These are phyloP conservation scores for Nicotiana attenuata DNA, from an alignment of 257 asterid species.

Conservation along the genomic window DNA sequence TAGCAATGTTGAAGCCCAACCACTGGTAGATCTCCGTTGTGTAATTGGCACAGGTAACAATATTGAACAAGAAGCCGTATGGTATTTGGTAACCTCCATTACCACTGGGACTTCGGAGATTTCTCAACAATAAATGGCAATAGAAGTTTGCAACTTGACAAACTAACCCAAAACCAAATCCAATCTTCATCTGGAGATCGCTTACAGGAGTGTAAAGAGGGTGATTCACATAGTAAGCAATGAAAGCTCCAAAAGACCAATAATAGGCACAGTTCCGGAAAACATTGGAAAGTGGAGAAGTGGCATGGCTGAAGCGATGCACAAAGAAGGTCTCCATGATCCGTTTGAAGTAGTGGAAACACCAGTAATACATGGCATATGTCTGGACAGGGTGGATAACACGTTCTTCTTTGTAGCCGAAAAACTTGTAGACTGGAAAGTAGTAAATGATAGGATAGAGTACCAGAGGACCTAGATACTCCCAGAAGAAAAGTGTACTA, in stretches of 20 bases:
- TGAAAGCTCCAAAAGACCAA: slow-evolving; percentile 87
- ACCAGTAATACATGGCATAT: slow-evolving; percentile 90
- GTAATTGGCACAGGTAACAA: slow-evolving; percentile 94
- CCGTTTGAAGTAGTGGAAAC: slow-evolving; percentile 89
- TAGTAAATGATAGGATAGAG: slow-evolving; percentile 79
- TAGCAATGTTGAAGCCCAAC: slow-evolving; percentile 94
- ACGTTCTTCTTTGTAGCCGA: slow-evolving; percentile 71
- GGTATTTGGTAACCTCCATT: slow-evolving; percentile 93
- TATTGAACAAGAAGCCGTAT: slow-evolving; percentile 75
- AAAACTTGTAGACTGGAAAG: slow-evolving; percentile 52
- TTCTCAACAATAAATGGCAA: slow-evolving; percentile 88
- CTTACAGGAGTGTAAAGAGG: slow-evolving; percentile 87
- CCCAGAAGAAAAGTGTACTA: slow-evolving; percentile 90
- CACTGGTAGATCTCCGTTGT: slow-evolving; percentile 98
- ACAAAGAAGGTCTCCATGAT: slow-evolving; percentile 91
- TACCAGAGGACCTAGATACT: slow-evolving; percentile 86
- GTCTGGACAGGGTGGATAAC: slow-evolving; percentile 76
- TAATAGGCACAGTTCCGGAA: slow-evolving; percentile 93
- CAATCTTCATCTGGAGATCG: slow-evolving; percentile 82
- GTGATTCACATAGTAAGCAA: slow-evolving; percentile 88
- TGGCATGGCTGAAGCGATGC: slow-evolving; percentile 96
- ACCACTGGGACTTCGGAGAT: slow-evolving; percentile 61
- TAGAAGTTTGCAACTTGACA: slow-evolving; percentile 87
- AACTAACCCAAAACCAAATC: slow-evolving; percentile 71
- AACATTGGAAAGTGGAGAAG: slow-evolving; percentile 89